phyloP scores from a whole-genome alignment of 345 rosid genomes.

The Carallia pectinifolia region DNA sequence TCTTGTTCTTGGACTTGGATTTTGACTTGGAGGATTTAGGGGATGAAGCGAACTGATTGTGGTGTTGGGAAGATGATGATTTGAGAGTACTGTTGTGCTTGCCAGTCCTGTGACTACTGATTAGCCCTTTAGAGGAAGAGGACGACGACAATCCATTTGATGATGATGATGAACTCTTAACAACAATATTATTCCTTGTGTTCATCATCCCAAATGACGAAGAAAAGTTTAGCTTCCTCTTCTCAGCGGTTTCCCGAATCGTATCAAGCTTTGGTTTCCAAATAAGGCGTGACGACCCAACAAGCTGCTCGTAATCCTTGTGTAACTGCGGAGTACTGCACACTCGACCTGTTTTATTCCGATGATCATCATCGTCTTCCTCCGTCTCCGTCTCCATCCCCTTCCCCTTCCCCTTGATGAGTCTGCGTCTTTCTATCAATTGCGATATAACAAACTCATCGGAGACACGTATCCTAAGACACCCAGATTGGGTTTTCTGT shows the following conservation, averaged over 20 bases:
- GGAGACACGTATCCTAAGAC: conserved; percentile 60
- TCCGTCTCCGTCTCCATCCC: conserved; percentile 4
- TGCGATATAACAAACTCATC: conserved; percentile 66
- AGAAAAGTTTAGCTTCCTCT: conserved; percentile 32
- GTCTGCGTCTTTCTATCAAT: conserved; percentile 45
- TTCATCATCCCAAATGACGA: conserved; percentile 51
- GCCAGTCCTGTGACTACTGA: conserved; percentile 2
- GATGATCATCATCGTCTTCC: neutral
- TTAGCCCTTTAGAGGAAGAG: no score
- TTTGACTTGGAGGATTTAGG: conserved; percentile 27
- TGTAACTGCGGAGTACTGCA: conserved; percentile 71
- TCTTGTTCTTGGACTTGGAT: conserved; percentile 30
- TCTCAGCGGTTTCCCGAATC: conserved; percentile 48
- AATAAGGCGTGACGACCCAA: conserved; percentile 32
- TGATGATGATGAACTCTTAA: neutral
- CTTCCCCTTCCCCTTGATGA: neutral
- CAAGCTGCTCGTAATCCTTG: conserved; percentile 63
- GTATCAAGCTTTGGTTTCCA: conserved; percentile 93
- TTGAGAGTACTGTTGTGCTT: neutral
- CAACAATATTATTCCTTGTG: conserved; percentile 37
- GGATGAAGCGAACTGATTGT: conserved; percentile 16
- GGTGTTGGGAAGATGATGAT: conserved; percentile 22
- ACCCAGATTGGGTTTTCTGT: conserved; percentile 53
- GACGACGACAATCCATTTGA: no score
- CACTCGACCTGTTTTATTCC: conserved; percentile 25